Evolutionary conservation across 805 yeast species (phyloP).

Genomic region (Starmerella geochares): DNA sequence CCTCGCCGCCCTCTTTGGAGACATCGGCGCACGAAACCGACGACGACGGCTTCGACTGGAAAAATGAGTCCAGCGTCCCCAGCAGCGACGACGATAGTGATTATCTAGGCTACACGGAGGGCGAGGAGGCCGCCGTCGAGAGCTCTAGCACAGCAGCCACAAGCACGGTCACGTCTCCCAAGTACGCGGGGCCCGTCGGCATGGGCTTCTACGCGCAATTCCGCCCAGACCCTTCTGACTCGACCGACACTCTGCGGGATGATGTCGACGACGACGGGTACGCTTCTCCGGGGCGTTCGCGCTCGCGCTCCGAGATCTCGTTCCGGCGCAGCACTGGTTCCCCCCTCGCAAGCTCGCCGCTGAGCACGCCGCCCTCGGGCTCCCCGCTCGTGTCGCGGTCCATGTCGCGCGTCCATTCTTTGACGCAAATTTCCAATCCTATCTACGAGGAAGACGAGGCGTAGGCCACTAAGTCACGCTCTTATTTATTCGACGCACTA

Average conservation of each 20-base stretch:
- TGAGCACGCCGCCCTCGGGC: background rate
- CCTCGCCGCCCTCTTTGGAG: slow-evolving; percentile 5
- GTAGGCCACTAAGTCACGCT: background rate
- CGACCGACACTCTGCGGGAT: background rate
- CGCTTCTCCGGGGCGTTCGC: slow-evolving; percentile 3
- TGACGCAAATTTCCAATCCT: background rate
- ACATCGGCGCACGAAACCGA: background rate
- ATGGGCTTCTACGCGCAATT: slow-evolving; percentile 11
- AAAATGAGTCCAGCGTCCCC: background rate
- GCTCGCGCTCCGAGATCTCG: slow-evolving; percentile 1
- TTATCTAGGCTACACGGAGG: background rate
- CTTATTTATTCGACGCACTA: background rate
- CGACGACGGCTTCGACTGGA: background rate
- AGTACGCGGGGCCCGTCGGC: slow-evolving; percentile 4
- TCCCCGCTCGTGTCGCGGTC: background rate
- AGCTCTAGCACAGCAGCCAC: background rate
- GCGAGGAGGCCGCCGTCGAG: slow-evolving; percentile 4
- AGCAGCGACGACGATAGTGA: slow-evolving; percentile 6
- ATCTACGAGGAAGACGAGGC: slow-evolving; percentile 4
- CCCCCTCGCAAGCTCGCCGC: background rate
- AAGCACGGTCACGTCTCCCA: background rate
- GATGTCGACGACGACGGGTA: slow-evolving; percentile 10
- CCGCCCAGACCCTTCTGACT: slow-evolving; percentile 1
- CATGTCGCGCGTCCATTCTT: background rate
- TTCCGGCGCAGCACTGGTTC: background rate